Base-by-base conservation (phyloP, 768 basidiomycete species). In the Calocybe gangraenosa region DNA sequence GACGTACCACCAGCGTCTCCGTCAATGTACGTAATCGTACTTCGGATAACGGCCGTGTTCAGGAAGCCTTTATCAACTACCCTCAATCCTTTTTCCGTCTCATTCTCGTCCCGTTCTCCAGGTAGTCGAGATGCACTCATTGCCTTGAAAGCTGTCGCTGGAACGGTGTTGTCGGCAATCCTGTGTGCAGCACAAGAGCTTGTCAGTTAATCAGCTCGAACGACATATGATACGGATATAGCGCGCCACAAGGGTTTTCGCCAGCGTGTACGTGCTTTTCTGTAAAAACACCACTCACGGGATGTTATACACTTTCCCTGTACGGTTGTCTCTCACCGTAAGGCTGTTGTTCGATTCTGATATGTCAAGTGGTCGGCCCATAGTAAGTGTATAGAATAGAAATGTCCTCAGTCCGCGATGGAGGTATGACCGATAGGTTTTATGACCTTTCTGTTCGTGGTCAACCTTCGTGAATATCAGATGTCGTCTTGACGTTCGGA, bases 1-100 rank as follows among this genome's bases (percentile, higher is more conserved):
- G 25, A 11, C 73, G 35, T 47, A 84, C 84, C 69, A 65, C 89
- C 91, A 31, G 78, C 84, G 15, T 92, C 88, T 37, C 92, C 92
- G 58, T 95, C 92, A 51, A 95, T 95, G 54, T 83, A 94, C 0
- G 92, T 93, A 55, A 95, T 93, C 56, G 77, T 65, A 52, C 87
- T 90, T 53, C 79, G 69, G 46, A 90, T 75, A 42, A 90, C 86
- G 37, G 87, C 87, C 5, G 88, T 91, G 51, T 91, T 90, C 61
- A 90, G 59, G 64, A 87, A 92, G 11, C 87, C 89, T 63, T 78
- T 81, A 67, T 92, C 89, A 19, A 78, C 67, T 14, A 92, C 80
- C 23, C 89, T 79, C 17, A 93, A 67, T 0, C 91, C 91, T 48
- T 82, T 87, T 64, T 84, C 76, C 0, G 87, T 84, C 67, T 91